phyloP scores from a whole-genome alignment of 129 eudicot genomes.

The Tanacetum coccineum region DNA sequence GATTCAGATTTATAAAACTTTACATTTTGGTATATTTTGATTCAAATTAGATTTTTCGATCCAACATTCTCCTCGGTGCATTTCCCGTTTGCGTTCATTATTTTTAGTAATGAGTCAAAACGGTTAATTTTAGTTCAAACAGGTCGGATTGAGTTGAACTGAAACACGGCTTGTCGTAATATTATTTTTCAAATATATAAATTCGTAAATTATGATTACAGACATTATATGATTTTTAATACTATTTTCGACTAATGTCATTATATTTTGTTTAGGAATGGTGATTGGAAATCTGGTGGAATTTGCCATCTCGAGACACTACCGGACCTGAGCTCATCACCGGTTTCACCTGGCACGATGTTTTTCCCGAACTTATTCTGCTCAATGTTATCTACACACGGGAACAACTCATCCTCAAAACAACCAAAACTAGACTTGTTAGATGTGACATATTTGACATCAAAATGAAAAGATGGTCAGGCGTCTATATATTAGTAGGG shows the following conservation, averaged over 20 bases:
- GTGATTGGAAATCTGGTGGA: constrained; percentile 88
- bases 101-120: constrained; percentile 4
- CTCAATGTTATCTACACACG: constrained; percentile 39
- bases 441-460: constrained; percentile 63
- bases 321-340: constrained; percentile 53
- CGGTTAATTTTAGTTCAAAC: not conserved
- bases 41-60: too few species aligned
- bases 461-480: constrained; percentile 81
- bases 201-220: too few species aligned
- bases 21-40: too few species aligned
- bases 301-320: constrained; percentile 70
- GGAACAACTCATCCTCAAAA: constrained; percentile 13
- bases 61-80: constrained; percentile 96
- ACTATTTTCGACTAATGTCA: too few species aligned
- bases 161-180: too few species aligned
- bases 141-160: not conserved
- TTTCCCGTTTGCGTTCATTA: constrained; percentile 49
- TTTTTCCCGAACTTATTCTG: constrained; percentile 31
- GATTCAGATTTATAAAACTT: too few species aligned
- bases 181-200: too few species aligned
- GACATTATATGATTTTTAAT: too few species aligned
- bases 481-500: constrained; percentile 73
- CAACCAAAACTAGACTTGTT: constrained; percentile 40
- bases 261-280: constrained; percentile 44
- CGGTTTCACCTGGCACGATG: constrained; percentile 33